Percentiles rank a stretch among this genome's conserved stretches.
phyloP scores from a whole-genome alignment of 371 early-diverging fungal species.

The Actinomortierella ambigua region DNA sequence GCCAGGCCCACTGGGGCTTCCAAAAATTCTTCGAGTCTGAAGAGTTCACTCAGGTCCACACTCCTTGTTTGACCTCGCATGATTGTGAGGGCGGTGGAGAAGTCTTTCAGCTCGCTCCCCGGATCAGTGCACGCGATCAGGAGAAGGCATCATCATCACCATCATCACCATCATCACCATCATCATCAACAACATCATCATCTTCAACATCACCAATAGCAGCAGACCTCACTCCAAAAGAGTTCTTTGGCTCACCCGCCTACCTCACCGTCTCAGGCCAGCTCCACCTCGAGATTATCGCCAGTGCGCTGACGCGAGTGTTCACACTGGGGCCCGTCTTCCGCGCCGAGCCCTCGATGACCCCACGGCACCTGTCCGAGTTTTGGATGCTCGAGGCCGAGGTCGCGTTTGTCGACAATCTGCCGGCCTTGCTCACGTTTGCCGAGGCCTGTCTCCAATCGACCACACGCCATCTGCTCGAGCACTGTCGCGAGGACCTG shows the following conservation, averaged over 20 bases:
- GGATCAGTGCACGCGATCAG: conserved; percentile 30
- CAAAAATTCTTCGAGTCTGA: conserved; percentile 76
- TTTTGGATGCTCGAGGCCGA: conserved; percentile 98
- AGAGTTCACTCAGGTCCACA: conserved; percentile 81
- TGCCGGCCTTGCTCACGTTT: conserved; percentile 61
- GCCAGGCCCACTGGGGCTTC: conserved; percentile 67
- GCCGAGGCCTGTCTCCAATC: conserved; percentile 60
- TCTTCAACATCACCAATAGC: background rate
- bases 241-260: conserved; percentile 78
- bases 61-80: conserved; percentile 84
- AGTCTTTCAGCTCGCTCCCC: conserved; percentile 68
- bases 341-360: conserved; percentile 85
- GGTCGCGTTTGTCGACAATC: conserved; percentile 69
- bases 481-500: conserved; percentile 59
- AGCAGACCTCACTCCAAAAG: conserved; percentile 46
- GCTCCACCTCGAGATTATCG: conserved; percentile 85
- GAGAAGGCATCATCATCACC: conserved; percentile 12
- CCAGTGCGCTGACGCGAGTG: conserved; percentile 77
- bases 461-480: conserved; percentile 55
- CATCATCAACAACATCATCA: conserved; percentile 13
- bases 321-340: conserved; percentile 90
- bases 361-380: conserved; percentile 90
- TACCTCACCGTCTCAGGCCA: conserved; percentile 92
- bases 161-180: conserved; percentile 1
- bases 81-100: conserved; percentile 97